Percentiles rank a stretch among this genome's conserved stretches.
Evolutionary conservation across 164 flowering plant genomes (phyloP).

Genomic region (Nymphaea colorata): DNA sequence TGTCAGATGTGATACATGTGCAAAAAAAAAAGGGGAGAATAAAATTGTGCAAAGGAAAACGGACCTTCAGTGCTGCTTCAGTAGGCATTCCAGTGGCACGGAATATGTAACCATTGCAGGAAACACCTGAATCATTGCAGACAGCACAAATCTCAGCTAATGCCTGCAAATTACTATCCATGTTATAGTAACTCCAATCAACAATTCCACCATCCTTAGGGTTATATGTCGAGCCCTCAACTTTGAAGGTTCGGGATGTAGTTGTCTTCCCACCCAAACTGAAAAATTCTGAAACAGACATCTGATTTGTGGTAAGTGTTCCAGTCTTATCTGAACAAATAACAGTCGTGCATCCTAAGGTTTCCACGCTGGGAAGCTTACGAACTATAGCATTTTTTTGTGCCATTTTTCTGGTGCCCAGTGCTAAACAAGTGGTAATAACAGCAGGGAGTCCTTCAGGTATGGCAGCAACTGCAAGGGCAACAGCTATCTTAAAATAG

Average conservation of each 20-base stretch:
- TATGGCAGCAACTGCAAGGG: constrained; percentile 91
- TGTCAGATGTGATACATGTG: not conserved
- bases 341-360: constrained; percentile 87
- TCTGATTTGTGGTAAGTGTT: constrained; percentile 87
- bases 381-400: constrained; percentile 85
- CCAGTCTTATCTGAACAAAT: constrained; percentile 95
- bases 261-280: constrained; percentile 67
- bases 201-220: constrained; percentile 84
- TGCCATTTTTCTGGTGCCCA: constrained; percentile 90
- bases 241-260: constrained; percentile 39
- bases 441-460: constrained; percentile 98
- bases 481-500: constrained; percentile 85
- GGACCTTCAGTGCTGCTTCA: constrained; percentile 81
- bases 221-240: constrained; percentile 83
- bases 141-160: constrained; percentile 82
- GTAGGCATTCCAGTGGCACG: constrained; percentile 85
- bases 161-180: constrained; percentile 76
- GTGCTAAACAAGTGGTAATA: constrained; percentile 82
- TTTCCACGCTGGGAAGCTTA: constrained; percentile 89
- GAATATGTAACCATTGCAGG: constrained; percentile 48
- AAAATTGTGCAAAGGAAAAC: not conserved
- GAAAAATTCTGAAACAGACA: constrained; percentile 72
- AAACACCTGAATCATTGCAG: constrained; percentile 87
- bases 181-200: constrained; percentile 68
- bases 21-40: not conserved